Evolutionary conservation across 129 eudicot genomes (phyloP).

Genomic region (Pseudognaphalium luteoalbum): DNA sequence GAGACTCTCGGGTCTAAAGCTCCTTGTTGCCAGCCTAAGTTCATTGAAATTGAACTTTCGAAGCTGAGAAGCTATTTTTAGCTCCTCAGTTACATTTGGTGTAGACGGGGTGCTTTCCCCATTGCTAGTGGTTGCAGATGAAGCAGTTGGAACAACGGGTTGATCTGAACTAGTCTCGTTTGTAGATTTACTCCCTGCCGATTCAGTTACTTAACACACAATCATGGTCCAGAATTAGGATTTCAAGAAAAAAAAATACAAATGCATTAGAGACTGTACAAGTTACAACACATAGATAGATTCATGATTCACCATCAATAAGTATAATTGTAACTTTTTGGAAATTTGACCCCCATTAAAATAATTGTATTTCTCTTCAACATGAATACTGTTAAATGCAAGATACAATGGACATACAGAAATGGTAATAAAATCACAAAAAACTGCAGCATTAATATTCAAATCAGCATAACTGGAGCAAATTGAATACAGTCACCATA

Average conservation of each 20-base stretch:
- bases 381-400: conserved; percentile 6
- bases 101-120: conserved; percentile 72
- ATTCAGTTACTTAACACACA: conserved; percentile 16
- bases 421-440: not conserved
- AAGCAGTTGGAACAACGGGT: conserved; percentile 58
- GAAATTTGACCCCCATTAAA: not conserved
- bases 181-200: conserved; percentile 54
- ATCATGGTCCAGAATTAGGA: conserved; percentile 15
- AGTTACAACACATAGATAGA: not conserved
- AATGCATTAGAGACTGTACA: not conserved
- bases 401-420: not conserved
- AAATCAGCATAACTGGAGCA: not conserved
- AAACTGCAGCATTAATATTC: not conserved
- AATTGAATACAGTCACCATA: conserved; percentile 1
- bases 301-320: not conserved
- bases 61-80: conserved; percentile 80
- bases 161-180: conserved; percentile 58
- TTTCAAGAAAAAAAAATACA: not conserved
- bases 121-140: conserved; percentile 76
- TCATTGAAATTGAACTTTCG: conserved; percentile 79
- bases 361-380: not conserved
- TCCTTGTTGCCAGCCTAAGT: conserved; percentile 82
- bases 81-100: conserved; percentile 64
- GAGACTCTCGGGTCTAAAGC: conserved; percentile 79
- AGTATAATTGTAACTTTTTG: not conserved